A percentile compares a stretch with the other conserved stretches of the same genome.
These are phyloP conservation scores for Beauveria scarabaeidicola DNA, from an alignment of 2,329 filamentous ascomycete species.

Conservation along the genomic window DNA sequence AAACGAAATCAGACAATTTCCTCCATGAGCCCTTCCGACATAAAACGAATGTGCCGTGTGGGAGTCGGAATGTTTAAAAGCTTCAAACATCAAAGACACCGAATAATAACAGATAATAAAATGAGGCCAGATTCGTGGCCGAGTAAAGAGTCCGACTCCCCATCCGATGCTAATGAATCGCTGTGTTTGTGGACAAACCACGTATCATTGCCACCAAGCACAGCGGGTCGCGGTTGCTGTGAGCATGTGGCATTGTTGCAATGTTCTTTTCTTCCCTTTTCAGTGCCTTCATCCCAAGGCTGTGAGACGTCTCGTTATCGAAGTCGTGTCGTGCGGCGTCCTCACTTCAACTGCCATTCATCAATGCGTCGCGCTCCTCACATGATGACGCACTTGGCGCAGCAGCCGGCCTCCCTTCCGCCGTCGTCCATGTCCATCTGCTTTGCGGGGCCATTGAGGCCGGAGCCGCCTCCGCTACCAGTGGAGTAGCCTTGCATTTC, in stretches of 20 bases:
- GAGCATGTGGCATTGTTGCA: conserved; percentile 1
- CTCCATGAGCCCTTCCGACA: not conserved
- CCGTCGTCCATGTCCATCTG: conserved; percentile 74
- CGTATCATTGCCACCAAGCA: conserved; percentile 1
- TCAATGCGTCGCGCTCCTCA: conserved; percentile 34
- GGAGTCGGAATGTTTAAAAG: conserved; percentile 9
- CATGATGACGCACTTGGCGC: conserved; percentile 82
- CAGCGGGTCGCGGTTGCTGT: not conserved
- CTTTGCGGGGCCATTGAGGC: conserved; percentile 51
- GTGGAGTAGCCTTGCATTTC: conserved; percentile 87
- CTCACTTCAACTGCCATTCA: not conserved
- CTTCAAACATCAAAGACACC: conserved; percentile 10
- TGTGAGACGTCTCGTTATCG: conserved; percentile 3
- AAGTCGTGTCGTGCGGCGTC: not conserved
- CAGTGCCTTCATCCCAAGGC: not conserved
- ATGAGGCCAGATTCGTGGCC: conserved; percentile 18
- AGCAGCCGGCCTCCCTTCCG: conserved; percentile 66
- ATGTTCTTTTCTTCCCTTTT: conserved; percentile 2
- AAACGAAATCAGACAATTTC: not conserved
- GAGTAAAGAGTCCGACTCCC: conserved; percentile 30
- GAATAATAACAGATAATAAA: conserved; percentile 15
- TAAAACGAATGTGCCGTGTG: conserved; percentile 1
- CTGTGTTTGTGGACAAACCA: conserved; percentile 16
- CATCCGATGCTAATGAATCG: conserved; percentile 29
- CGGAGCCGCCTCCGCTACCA: conserved; percentile 56